Conservation (phyloP, 441 rosid species). For the Brassica balearica region DNA sequence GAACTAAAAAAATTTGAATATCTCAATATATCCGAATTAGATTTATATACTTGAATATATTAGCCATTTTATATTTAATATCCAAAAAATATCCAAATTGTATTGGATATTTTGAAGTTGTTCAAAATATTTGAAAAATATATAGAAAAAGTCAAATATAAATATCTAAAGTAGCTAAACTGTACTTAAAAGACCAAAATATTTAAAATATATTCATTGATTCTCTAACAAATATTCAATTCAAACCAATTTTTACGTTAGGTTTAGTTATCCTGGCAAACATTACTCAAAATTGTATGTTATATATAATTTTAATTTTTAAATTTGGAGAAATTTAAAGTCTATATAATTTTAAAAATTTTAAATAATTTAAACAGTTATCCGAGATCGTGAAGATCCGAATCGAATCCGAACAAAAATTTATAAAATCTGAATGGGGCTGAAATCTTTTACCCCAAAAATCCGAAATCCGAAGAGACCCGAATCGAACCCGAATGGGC, state of each 20-base stretch:
- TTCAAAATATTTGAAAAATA: background rate
- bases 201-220: too few relatives aligned
- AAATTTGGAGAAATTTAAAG: too few relatives aligned
- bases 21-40: background rate
- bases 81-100: too few relatives aligned
- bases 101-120: background rate
- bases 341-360: too few relatives aligned
- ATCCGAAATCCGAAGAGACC: background rate
- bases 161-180: background rate
- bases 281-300: background rate
- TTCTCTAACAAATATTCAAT: background rate
- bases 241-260: background rate
- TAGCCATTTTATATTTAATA: background rate
- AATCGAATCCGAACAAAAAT: too few relatives aligned
- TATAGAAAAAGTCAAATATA: background rate
- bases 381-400: background rate
- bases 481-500: background rate
- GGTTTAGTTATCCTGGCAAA: background rate
- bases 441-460: background rate
- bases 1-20: background rate
- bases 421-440: background rate
- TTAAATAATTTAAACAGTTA: background rate
- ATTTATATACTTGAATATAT: too few relatives aligned
- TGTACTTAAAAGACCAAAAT: background rate
- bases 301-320: too few relatives aligned